These are phyloP conservation scores for Otatea glauca DNA, from an alignment of 176 grass and related monocot genomes.

Conservation along the genomic window DNA sequence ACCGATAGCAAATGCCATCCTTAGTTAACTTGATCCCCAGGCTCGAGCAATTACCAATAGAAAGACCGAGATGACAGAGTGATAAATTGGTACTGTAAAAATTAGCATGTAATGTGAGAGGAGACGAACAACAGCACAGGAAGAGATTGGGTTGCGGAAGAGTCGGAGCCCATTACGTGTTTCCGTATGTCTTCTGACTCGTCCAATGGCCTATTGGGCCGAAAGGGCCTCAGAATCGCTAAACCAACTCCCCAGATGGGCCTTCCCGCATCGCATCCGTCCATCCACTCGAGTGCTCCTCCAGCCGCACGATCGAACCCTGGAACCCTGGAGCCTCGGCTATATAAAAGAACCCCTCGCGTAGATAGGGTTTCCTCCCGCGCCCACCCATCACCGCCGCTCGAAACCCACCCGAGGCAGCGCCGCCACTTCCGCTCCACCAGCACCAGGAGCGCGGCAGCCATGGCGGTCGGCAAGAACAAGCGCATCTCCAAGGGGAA, in stretches of 20 bases:
- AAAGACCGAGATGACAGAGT: background rate
- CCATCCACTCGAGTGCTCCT: background rate
- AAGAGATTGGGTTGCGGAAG: background rate
- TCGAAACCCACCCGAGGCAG: slow-evolving; percentile 2
- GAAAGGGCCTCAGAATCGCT: background rate
- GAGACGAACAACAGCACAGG: background rate
- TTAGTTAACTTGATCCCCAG: background rate
- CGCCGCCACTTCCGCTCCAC: slow-evolving; percentile 25
- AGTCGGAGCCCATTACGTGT: background rate
- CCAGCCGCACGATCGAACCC: slow-evolving; percentile 16
- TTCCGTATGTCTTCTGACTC: background rate
- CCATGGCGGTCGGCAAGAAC: slow-evolving; percentile 82
- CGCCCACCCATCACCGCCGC: background rate
- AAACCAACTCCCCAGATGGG: background rate
- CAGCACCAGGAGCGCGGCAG: background rate
- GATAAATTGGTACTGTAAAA: background rate
- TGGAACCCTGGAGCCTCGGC: background rate
- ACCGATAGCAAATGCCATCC: background rate
- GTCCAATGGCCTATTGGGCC: background rate
- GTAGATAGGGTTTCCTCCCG: background rate
- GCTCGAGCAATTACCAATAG: background rate
- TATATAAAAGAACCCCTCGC: background rate
- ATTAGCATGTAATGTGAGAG: background rate
- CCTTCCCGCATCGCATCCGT: slow-evolving; percentile 7
- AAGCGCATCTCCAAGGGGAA: slow-evolving; percentile 91